Base-by-base conservation (phyloP, 805 yeast species). In the Zygosaccharomyces gambellarensis region DNA sequence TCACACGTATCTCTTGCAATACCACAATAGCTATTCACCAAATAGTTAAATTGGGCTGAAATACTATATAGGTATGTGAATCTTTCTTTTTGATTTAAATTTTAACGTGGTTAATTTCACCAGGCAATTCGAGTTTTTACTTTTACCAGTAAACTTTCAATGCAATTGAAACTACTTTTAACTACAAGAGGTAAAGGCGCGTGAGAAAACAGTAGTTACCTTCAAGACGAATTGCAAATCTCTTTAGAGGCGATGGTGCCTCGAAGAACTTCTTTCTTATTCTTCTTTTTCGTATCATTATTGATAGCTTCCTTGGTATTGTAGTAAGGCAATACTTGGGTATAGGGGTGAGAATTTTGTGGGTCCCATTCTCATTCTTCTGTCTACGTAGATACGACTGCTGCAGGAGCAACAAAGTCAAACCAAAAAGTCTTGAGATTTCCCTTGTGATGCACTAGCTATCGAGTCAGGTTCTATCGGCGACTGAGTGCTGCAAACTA, bases 121-220 rank as follows among this genome's bases (percentile, higher is more conserved):
- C 9, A 34, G 38, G 19, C 38, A 34, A 17, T 17, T 34, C 11
- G 22, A 10, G 19, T 34, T 17, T 17, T 34, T 4, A 34, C 38
- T 21, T 17, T 14, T 42, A 42, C 45, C 6, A 10, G 29, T 30
- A 30, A 17, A 19, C 6, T 27, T 42, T 28, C 29, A 30, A 42
- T 27, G 11, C 27, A 23, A 27, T 19, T n/a, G 23, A 31, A 28
- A 41, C 27, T 8, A 25, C 44, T 29, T 31, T 41, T 42, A 42
- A 42, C 45, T 42, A 25, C 14, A 42, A 42, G 8, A 25, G 45
- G 45, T 41, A 42, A 42, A 42, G 38, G 38, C 38, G 45, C 38
- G 36, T 17, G 7, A 30, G 22, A 21, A 25, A 29, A 21, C 17
- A 12, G 32, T 22, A 28, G 19, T 21, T 38, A 25, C 6, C 5